Conservation (phyloP, 306 rosid genomes). For the Pyrus bretschneideri region DNA sequence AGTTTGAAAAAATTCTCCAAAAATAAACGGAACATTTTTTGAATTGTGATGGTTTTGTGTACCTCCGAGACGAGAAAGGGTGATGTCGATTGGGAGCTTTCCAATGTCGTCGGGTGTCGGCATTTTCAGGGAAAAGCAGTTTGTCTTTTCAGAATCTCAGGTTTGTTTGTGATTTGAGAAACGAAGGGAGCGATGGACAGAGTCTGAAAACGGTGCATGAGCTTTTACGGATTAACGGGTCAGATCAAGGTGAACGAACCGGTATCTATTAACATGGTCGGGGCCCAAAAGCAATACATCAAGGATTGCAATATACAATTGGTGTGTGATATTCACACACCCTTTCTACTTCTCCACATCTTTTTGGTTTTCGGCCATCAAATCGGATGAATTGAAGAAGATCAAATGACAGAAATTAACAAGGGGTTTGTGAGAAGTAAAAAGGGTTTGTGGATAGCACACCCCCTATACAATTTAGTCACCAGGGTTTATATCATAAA, state of each 20-base stretch:
- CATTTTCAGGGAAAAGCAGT: conserved; percentile 34
- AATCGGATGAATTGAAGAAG: too few species aligned
- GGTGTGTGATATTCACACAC: too few species aligned
- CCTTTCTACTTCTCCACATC: too few species aligned
- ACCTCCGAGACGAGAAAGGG: conserved; percentile 96
- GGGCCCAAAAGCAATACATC: background rate
- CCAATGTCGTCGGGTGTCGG: conserved; percentile 62
- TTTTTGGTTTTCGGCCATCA: too few species aligned
- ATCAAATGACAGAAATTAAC: too few species aligned
- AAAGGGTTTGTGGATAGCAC: too few species aligned
- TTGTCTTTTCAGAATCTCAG: background rate
- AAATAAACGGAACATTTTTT: background rate
- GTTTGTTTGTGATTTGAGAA: background rate
- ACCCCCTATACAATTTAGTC: too few species aligned
- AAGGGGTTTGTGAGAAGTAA: too few species aligned
- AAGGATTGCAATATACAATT: too few species aligned
- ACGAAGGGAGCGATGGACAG: background rate
- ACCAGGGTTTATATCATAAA: too few species aligned
- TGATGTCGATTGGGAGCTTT: conserved; percentile 79
- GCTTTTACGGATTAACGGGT: background rate
- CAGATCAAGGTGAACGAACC: background rate
- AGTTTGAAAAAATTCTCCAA: background rate
- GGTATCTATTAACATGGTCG: background rate
- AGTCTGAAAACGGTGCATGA: background rate
- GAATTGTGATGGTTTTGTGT: background rate